phyloP scores from a whole-genome alignment of 176 grass and related monocot genomes.

The Cymbopogon citratus region DNA sequence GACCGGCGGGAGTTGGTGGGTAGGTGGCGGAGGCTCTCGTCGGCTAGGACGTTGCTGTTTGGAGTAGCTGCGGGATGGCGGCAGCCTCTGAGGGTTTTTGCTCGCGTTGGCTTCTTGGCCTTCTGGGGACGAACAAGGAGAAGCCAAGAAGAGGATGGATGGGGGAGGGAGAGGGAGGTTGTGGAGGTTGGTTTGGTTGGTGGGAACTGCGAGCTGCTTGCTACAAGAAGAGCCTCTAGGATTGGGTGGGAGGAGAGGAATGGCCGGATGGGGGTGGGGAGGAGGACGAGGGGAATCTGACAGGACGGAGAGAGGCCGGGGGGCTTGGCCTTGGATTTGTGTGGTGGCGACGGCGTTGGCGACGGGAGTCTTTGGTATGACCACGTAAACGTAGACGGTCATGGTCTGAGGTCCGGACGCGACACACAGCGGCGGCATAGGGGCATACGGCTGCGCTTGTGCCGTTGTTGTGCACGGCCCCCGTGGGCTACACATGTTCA shows the following conservation, averaged over 20 bases:
- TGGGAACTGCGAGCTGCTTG: neutral
- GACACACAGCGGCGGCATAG: neutral
- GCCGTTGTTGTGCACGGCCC: neutral
- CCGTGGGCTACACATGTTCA: neutral
- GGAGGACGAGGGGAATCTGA: neutral
- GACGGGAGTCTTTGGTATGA: neutral
- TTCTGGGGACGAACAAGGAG: neutral
- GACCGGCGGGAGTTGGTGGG: slow-evolving; percentile 18
- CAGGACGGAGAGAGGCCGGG: neutral
- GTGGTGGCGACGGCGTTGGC: neutral
- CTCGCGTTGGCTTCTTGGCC: neutral
- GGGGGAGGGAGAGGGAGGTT: neutral
- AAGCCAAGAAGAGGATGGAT: neutral
- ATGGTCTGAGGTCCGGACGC: neutral
- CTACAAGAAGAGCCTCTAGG: neutral
- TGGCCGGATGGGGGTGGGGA: neutral
- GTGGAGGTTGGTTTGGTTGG: slow-evolving; percentile 25
- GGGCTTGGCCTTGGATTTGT: too few species aligned
- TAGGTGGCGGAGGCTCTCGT: slow-evolving; percentile 25
- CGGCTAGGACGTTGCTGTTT: slow-evolving; percentile 48
- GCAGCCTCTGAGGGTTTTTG: neutral
- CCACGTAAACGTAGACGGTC: neutral
- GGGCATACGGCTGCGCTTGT: neutral
- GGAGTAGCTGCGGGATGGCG: slow-evolving; percentile 26
- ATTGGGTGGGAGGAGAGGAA: neutral